phyloP scores from a whole-genome alignment of 2,329 filamentous ascomycete genomes.

The Fusarium ramigenum region DNA sequence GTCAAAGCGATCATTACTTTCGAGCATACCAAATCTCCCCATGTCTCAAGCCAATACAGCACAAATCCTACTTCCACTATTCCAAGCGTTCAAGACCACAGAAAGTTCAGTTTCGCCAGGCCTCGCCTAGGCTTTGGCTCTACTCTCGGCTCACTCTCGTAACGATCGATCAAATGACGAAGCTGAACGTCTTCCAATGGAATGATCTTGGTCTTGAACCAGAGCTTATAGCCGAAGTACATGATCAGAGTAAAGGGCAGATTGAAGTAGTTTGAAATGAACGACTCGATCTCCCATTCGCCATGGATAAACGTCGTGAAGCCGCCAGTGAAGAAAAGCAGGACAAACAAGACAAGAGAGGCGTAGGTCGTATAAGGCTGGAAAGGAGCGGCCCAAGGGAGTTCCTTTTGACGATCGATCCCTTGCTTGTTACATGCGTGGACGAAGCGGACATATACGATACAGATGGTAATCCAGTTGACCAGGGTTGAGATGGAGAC shows the following conservation, averaged over 20 bases:
- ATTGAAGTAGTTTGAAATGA: conserved; percentile 2
- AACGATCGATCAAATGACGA: not conserved
- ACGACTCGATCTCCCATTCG: not conserved
- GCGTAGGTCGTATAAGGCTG: not conserved
- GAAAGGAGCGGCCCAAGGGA: conserved; percentile 3
- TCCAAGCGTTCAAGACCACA: not conserved
- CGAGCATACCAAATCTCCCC: fast-evolving
- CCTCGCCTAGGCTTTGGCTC: not conserved
- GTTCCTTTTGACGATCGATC: not conserved
- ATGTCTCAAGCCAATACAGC: fast-evolving
- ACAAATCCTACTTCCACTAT: too few relatives aligned
- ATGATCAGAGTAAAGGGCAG: not conserved
- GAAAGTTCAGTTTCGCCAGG: not conserved
- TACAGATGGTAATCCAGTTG: not conserved
- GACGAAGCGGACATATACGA: not conserved
- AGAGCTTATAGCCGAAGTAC: not conserved
- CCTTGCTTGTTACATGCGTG: not conserved
- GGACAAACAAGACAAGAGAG: not conserved
- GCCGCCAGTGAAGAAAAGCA: not conserved
- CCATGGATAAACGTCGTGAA: not conserved
- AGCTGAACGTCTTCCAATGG: not conserved
- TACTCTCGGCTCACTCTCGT: not conserved
- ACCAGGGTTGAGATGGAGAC: not conserved
- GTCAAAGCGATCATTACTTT: not conserved
- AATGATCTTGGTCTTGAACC: not conserved